Base-by-base conservation (phyloP, 208 protist genomes). In the Tritrichomonas musculus region DNA sequence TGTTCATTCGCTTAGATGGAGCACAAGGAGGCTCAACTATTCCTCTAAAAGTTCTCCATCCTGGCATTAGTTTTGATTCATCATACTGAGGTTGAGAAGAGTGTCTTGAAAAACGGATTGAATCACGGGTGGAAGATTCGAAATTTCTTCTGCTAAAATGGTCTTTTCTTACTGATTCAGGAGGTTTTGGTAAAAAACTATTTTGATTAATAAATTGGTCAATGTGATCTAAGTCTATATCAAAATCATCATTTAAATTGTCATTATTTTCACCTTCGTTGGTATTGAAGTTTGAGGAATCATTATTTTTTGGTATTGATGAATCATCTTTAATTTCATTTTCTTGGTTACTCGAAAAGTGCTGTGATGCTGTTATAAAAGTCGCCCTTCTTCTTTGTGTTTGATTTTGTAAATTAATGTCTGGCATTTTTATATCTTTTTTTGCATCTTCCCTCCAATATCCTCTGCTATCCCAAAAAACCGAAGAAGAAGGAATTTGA, bases 381-480 rank as follows among this genome's bases (percentile, higher is more conserved):
- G 53, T 60, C 11, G 5, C 53, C 17, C 17, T 82, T 8, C 50
- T 44, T 8, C 50, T 30, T 30, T 49, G 8, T 1, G 44, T 17
- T 75, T 75, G 33, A 44, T 13, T 36, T 50, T 49, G 33, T 22
- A 25, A 30, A 47, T 9, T 11, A 82, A n/a, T 41, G 49, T 44
- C 39, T 4, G 11, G 1, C 0, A 30, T 30, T 50, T 30, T 82
- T 1, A 14, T 1, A 47, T 82, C 44, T 17, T 25, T 88, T 0
- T 53, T 53, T 0, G 20, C 1, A 17, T 11, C 47, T 88, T 88
- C 77, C 39, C 44, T 88, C 77, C 77, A 88, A 47, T 57, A 20
- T 33, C 77, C 77, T 57, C 77, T 25, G 2, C 47, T 27, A 57
- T 88, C 77, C 77, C 77, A 88, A 36, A 88, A 88, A n/a, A 88